phyloP scores from a whole-genome alignment of 805 yeast genomes.

The Lipomyces spencermartinsiae region DNA sequence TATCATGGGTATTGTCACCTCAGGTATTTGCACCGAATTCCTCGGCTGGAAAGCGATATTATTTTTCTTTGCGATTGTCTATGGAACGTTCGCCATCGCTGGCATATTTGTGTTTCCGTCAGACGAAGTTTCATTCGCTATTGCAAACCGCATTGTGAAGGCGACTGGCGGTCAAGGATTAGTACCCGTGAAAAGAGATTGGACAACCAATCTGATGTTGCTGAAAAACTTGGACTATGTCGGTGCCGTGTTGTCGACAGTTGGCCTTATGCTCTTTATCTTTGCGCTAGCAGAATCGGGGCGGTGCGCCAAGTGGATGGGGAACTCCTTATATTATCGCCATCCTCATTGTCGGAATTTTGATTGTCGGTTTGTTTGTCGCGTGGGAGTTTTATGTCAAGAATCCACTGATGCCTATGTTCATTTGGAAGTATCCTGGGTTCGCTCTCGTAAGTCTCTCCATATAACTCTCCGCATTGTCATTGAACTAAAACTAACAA shows the following conservation, averaged over 20 bases:
- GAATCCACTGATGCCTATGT: slow-evolving; percentile 57
- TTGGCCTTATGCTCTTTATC: slow-evolving; percentile 52
- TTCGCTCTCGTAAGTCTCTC: slow-evolving; percentile 44
- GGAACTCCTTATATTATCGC: slow-evolving; percentile 55
- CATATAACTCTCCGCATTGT: background rate
- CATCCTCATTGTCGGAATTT: slow-evolving; percentile 50
- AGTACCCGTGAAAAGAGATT: slow-evolving; percentile 53
- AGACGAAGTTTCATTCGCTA: slow-evolving; percentile 41
- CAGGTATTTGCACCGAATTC: slow-evolving; percentile 53
- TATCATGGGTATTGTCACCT: slow-evolving; percentile 51
- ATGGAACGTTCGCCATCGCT: slow-evolving; percentile 41
- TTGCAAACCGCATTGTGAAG: slow-evolving; percentile 8
- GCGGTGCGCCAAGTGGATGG: slow-evolving; percentile 52
- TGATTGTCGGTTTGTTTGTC: slow-evolving; percentile 48
- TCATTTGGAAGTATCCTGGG: slow-evolving; percentile 50
- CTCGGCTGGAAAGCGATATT: slow-evolving; percentile 53
- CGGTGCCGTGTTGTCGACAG: slow-evolving; percentile 52
- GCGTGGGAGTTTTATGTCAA: slow-evolving; percentile 49
- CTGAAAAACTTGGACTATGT: slow-evolving; percentile 50
- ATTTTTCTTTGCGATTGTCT: slow-evolving; percentile 52
- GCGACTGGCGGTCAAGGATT: slow-evolving; percentile 36
- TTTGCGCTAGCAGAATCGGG: slow-evolving; percentile 54
- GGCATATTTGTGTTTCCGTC: slow-evolving; percentile 48
- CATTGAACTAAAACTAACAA: background rate
- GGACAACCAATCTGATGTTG: slow-evolving; percentile 47